Evolutionary conservation across 805 yeast species (phyloP).

Genomic region (Ogataea saltuana): DNA sequence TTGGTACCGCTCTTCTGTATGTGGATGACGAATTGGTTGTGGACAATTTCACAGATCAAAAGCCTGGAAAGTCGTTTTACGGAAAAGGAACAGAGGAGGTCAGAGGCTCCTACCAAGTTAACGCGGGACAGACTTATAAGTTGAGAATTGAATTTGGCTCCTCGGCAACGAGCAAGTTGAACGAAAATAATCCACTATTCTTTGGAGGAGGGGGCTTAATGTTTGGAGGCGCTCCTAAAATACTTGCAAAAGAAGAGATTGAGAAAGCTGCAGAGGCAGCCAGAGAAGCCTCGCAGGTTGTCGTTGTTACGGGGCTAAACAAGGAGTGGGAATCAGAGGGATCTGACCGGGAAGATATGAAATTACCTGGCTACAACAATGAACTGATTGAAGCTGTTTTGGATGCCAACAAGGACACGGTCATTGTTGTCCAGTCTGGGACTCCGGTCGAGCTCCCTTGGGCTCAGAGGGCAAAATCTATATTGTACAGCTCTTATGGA

Average conservation of each 20-base stretch:
- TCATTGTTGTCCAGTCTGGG: constrained; percentile 43
- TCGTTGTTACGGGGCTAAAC: constrained; percentile 39
- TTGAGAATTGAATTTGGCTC: constrained; percentile 53
- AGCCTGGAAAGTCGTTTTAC: constrained; percentile 50
- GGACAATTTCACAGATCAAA: constrained; percentile 57
- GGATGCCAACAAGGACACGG: constrained; percentile 37
- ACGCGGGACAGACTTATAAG: constrained; percentile 46
- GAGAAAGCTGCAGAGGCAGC: constrained; percentile 38
- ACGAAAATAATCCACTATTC: constrained; percentile 8
- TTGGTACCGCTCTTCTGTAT: constrained; percentile 58
- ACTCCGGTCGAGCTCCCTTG: constrained; percentile 45
- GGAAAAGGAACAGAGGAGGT: constrained; percentile 57
- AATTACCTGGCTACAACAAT: constrained; percentile 39
- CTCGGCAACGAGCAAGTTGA: constrained; percentile 37
- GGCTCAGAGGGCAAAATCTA: constrained; percentile 33
- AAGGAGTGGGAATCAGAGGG: constrained; percentile 46
- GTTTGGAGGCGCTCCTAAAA: constrained; percentile 19
- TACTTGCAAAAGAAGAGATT: constrained; percentile 17
- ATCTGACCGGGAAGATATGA: constrained; percentile 39
- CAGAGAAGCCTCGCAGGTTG: constrained; percentile 36
- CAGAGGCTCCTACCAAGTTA: constrained; percentile 38
- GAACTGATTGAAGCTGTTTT: constrained; percentile 36
- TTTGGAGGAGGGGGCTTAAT: constrained; percentile 26
- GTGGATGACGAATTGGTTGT: constrained; percentile 53
- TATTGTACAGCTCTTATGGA: constrained; percentile 41